A percentile compares a stretch with the other conserved stretches of the same genome.
phyloP scores from a whole-genome alignment of 139 green algal genomes.

The Coccomyxa sp. region DNA sequence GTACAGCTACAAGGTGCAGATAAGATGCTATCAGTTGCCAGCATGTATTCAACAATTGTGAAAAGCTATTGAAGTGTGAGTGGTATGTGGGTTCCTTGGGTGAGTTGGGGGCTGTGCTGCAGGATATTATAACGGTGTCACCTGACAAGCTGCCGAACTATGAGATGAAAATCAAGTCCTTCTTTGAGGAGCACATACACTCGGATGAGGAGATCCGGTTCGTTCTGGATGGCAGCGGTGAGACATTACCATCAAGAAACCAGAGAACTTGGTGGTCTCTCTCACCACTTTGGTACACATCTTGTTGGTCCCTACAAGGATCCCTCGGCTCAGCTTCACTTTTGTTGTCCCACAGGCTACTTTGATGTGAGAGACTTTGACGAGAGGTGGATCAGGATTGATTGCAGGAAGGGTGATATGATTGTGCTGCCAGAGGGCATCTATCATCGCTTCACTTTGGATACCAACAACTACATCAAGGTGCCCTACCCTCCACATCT shows the following conservation, averaged over 20 bases:
- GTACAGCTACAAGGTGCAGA: constrained; percentile 57
- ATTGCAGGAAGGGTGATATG: constrained; percentile 71
- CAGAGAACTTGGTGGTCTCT: background rate
- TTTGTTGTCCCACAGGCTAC: constrained; percentile 62
- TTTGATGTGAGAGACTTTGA: constrained; percentile 92
- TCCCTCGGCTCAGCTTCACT: no score
- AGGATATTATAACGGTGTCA: constrained; percentile 75
- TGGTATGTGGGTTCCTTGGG: no score
- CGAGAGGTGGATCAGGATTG: constrained; percentile 90
- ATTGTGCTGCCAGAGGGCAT: constrained; percentile 93
- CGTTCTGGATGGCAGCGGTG: constrained; percentile 67
- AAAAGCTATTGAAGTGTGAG: no score
- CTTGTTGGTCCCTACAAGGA: background rate
- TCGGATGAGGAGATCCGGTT: constrained; percentile 93
- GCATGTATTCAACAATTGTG: no score
- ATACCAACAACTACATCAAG: constrained; percentile 85
- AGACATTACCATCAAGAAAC: background rate
- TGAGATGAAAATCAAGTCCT: constrained; percentile 91
- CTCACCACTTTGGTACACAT: background rate
- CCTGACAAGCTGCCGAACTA: constrained; percentile 77
- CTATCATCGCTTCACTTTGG: constrained; percentile 95
- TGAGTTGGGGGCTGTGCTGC: background rate
- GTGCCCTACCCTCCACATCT: constrained; percentile 12
- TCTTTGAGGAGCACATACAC: constrained; percentile 95
- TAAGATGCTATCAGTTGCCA: background rate